Conservation (phyloP, 2,329 filamentous ascomycete genomes). For the Lasiodiplodia sp. region DNA sequence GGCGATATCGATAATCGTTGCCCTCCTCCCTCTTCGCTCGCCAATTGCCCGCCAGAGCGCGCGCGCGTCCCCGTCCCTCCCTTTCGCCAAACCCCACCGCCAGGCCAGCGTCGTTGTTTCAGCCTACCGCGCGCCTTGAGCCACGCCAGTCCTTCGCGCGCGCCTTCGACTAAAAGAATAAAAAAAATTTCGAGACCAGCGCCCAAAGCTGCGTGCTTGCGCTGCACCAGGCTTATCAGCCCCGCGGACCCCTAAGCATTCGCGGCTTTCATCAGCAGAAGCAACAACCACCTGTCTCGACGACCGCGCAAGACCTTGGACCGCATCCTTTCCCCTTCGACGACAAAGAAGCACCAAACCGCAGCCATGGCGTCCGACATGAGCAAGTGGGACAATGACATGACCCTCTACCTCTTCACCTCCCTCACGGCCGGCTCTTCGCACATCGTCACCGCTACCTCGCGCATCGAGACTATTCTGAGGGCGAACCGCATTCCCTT, state of each 20-base stretch:
- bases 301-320: neutral
- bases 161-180: neutral
- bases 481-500: conserved; percentile 95
- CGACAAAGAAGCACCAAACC: neutral
- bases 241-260: neutral
- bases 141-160: conserved; percentile 7
- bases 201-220: neutral
- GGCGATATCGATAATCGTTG: conserved; percentile 20
- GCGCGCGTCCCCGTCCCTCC: conserved; percentile 11
- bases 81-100: conserved; percentile 26
- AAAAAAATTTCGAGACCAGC: conserved; percentile 1
- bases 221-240: neutral
- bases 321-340: neutral
- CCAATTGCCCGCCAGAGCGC: conserved; percentile 25
- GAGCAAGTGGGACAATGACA: conserved; percentile 54
- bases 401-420: conserved; percentile 87
- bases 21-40: conserved; percentile 18
- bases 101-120: conserved; percentile 20
- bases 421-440: conserved; percentile 94
- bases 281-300: neutral
- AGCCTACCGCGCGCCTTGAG: conserved; percentile 21
- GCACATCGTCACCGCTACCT: conserved; percentile 95
- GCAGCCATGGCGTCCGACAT: conserved; percentile 47
- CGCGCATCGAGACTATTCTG: conserved; percentile 93
- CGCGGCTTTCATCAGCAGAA: neutral